Conservation (phyloP, 495 filamentous ascomycete species). For the Xylaria sp. region DNA sequence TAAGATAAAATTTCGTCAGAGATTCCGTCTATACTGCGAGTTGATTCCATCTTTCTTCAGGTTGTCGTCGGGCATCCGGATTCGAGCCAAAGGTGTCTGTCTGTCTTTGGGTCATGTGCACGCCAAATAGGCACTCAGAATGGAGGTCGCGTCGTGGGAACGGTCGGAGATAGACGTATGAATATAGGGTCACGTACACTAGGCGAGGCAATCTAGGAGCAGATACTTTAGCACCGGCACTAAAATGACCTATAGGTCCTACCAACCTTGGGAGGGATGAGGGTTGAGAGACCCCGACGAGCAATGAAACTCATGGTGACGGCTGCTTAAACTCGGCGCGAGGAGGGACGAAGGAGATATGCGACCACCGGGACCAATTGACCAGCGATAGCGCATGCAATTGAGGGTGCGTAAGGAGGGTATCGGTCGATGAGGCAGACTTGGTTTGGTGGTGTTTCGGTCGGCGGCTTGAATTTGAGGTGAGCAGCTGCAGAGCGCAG, state of each 20-base stretch:
- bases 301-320: slow-evolving; percentile 88
- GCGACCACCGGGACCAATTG: slow-evolving; percentile 35
- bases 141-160: not conserved
- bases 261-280: slow-evolving; percentile 96
- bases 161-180: not conserved
- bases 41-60: not conserved
- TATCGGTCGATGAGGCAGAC: slow-evolving; percentile 27
- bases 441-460: slow-evolving; percentile 32
- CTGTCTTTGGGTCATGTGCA: not conserved
- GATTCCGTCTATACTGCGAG: slow-evolving; percentile 6
- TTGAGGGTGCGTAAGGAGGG: slow-evolving; percentile 35
- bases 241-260: slow-evolving; percentile 9
- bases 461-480: slow-evolving; percentile 40
- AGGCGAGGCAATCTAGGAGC: slow-evolving; percentile 76
- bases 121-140: not conserved
- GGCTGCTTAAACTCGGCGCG: slow-evolving; percentile 40
- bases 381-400: slow-evolving; percentile 36
- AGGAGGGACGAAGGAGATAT: slow-evolving; percentile 31
- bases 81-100: not conserved
- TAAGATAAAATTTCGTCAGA: slow-evolving; percentile 55
- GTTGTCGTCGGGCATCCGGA: not conserved
- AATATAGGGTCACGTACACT: slow-evolving; percentile 68
- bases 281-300: slow-evolving; percentile 90
- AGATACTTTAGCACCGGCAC: slow-evolving; percentile 38
- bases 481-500: slow-evolving; percentile 40